Conservation (phyloP, 345 rosid genomes). For the Chamaenerion angustifolium region DNA sequence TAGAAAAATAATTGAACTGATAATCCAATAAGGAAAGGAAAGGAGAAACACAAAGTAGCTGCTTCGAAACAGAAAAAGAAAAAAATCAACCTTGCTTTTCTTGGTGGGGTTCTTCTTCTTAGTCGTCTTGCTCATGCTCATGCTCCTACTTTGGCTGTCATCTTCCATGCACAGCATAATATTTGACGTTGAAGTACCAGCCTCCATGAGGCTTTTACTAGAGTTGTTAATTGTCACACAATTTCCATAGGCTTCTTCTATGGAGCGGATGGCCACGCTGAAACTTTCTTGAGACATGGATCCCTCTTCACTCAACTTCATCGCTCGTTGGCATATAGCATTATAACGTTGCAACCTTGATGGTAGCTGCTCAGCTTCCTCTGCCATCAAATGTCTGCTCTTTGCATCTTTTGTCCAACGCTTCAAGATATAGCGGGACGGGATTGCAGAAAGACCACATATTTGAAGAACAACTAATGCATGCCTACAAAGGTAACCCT, state of each 20-base stretch:
- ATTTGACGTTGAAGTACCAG: slow-evolving; percentile 26
- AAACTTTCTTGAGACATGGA: slow-evolving; percentile 41
- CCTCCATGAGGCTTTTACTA: slow-evolving; percentile 26
- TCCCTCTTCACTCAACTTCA: slow-evolving; percentile 42
- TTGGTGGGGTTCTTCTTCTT: slow-evolving; percentile 41
- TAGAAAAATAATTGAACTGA: slow-evolving; percentile 3
- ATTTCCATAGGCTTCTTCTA: slow-evolving; percentile 30
- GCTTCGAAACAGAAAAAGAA: slow-evolving; percentile 1
- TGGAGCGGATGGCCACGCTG: slow-evolving; percentile 23
- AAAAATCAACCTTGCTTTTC: slow-evolving; percentile 35
- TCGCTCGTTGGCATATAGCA: slow-evolving; percentile 31
- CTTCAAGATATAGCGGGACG: slow-evolving; percentile 32
- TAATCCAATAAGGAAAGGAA: not conserved
- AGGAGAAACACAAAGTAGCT: not conserved
- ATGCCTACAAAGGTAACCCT: slow-evolving; percentile 42
- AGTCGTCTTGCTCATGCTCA: slow-evolving; percentile 18
- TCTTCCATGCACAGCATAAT: slow-evolving; percentile 34
- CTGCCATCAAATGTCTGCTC: slow-evolving; percentile 22
- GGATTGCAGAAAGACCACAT: slow-evolving; percentile 30
- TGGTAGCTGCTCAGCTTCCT: slow-evolving; percentile 29
- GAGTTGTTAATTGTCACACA: slow-evolving; percentile 29
- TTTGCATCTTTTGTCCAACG: slow-evolving; percentile 50
- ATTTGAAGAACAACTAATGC: slow-evolving; percentile 50
- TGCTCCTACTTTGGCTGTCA: slow-evolving; percentile 25
- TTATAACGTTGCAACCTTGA: slow-evolving; percentile 41